Evolutionary conservation across 441 rosid genomes (phyloP), one percentile per base, ranked within the genome.

Genomic region (Pelargonium cotyledonis): DNA sequence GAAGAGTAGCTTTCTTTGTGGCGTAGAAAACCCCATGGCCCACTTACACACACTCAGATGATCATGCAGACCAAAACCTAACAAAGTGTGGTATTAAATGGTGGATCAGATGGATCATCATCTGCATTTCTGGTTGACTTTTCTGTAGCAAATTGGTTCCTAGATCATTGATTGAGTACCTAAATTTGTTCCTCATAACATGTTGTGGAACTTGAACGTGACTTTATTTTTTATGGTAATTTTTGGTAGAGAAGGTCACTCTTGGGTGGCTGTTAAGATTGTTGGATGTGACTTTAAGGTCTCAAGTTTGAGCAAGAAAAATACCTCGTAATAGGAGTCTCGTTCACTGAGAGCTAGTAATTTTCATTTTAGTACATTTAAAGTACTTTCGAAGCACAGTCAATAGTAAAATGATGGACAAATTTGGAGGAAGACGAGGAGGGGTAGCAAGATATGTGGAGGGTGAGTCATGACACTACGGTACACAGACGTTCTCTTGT

Each of bases 21-120:
- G 61, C 18, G 23, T 55, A 18, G 61, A 55, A 55, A 55, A 18
- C 23, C 10, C 10, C 61, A 16, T 55, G 61, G 61, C 61, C 61
- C 61, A 55, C 61, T 1, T 26, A 15, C 61, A 55, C 61, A 21
- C 26, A 55, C 23, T 16, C 18, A 14, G 61, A 55, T 55, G 10
- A 18, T 55, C 18, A 18, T 55, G 61, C 18, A 55, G 61, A 55
- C 61, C 61, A 55, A 55, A 55, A 55, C 61, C 61, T 55, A 55
- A 55, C 61, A 55, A 55, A 23, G 18, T 55, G 61, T 55, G 61
- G 18, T 55, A 18, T 55, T 55, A 55, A 55, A 16, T 16, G 61
- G 23, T 55, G 26, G 61, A 55, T 55, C 58, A 51, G n/a, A 26
- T 26, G 31, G 44, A 41, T 41, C 44, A 41, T 18, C 58, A 55